Evolutionary conservation across 73 alveolate species (phyloP), one percentile per base, ranked within the genome.

Genomic region (Symbiodinium pilosum): DNA sequence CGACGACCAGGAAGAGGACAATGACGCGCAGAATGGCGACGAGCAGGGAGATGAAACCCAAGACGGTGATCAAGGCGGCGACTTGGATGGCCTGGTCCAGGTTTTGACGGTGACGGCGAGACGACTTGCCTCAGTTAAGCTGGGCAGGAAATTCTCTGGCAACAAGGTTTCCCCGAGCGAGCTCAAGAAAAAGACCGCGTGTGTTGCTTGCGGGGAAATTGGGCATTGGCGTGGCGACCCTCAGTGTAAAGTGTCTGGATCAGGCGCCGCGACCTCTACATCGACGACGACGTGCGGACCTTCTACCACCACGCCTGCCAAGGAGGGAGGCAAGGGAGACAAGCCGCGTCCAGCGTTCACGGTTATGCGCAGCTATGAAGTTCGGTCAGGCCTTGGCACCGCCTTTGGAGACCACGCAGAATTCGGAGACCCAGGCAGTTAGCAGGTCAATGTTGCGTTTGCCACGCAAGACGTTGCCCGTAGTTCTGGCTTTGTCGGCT

Each of bases 141-240:
- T 87, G 18, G 94, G 94, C 0, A 28, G 94, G 44, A 87, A 87
- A 64, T 87, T 38, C 59, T 7, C 84, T 8, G 93, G 93, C 0
- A 11, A 16, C 68, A 75, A 73, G 84, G 38, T 36, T 11, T 64
- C 77, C 38, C 77, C 77, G 84, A 68, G 24, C 42, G 84, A 36
- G 39, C 32, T n/a, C 83, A 68, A 41, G 52, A 3, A 68, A 32
- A 44, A 14, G 38, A 3, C 83, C 3, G 38, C 34, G 2, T 68
- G 83, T 36, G 40, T 7, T 20, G 36, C 42, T n/a, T 41, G 64
- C 30, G 93, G 83, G 47, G 40, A 44, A 28, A 30, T 34, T 6
- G 85, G 85, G 5, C 85, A 73, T 43, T 68, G 52, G 52, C n/a
- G 30, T 8, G 47, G 34, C 1, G 26, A 30, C 36, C 40, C 38